phyloP scores from a whole-genome alignment of 257 asterid species.

The Jacaranda mimosifolia region DNA sequence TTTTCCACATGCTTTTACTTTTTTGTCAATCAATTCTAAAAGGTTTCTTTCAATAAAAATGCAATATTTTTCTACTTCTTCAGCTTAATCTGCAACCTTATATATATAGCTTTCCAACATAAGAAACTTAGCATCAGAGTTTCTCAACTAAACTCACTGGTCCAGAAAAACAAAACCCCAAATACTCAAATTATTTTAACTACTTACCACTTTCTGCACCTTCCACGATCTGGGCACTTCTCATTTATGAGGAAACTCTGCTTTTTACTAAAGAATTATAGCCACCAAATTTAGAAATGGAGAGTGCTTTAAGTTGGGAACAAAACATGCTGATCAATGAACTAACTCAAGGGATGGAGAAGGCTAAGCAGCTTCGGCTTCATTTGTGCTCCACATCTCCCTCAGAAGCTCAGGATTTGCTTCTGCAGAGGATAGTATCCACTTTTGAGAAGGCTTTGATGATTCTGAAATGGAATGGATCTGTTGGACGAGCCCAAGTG shows the following conservation, averaged over 20 bases:
- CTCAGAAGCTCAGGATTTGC: slow-evolving; percentile 53
- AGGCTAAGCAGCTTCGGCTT: slow-evolving; percentile 67
- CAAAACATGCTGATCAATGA: slow-evolving; percentile 61
- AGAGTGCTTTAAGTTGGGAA: slow-evolving; percentile 52
- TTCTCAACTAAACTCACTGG: slow-evolving; percentile 31
- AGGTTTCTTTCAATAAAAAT: slow-evolving; percentile 50
- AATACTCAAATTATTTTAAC: background rate
- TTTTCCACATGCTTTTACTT: slow-evolving; percentile 51
- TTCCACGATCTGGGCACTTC: slow-evolving; percentile 1
- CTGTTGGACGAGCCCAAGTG: slow-evolving; percentile 42
- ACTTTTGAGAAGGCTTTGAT: slow-evolving; percentile 77
- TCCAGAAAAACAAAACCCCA: background rate
- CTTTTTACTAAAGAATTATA: background rate
- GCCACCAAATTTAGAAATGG: slow-evolving; percentile 46
- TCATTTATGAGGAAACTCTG: slow-evolving; percentile 9
- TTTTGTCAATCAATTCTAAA: slow-evolving; percentile 27
- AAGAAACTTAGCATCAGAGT: slow-evolving; percentile 19
- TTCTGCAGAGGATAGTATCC: slow-evolving; percentile 70
- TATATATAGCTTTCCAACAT: slow-evolving; percentile 29
- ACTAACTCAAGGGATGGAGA: slow-evolving; percentile 80
- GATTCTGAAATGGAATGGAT: slow-evolving; percentile 67
- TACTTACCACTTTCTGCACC: slow-evolving; percentile 12
- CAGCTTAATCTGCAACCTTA: slow-evolving; percentile 23
- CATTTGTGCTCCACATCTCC: slow-evolving; percentile 54
- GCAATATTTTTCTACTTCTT: slow-evolving; percentile 36